These are phyloP conservation scores for Magnolia officinalis DNA, from an alignment of 164 flowering plant species.

Conservation along the genomic window DNA sequence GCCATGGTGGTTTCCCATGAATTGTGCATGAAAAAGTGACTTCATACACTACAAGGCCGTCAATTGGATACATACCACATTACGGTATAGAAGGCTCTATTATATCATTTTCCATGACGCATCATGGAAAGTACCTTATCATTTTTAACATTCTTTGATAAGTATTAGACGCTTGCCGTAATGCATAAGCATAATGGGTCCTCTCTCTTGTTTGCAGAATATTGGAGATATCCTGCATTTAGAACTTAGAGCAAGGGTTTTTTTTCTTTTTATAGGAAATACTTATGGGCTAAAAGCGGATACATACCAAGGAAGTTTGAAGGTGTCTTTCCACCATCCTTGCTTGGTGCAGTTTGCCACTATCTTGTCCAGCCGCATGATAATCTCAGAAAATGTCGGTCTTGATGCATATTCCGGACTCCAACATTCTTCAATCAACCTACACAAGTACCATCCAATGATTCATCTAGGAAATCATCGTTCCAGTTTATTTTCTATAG, in stretches of 20 bases:
- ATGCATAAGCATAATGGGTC: background rate
- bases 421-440: conserved; percentile 97
- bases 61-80: no score
- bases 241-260: background rate
- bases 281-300: background rate
- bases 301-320: conserved; percentile 90
- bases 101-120: no score
- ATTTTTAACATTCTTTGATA: no score
- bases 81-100: no score
- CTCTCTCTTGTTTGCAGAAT: background rate
- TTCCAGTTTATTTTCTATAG: background rate
- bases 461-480: background rate
- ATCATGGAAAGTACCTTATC: no score
- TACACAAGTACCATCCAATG: conserved; percentile 17
- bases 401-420: conserved; percentile 50
- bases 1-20: no score
- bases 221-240: background rate
- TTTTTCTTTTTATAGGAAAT: background rate
- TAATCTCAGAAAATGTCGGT: conserved; percentile 83
- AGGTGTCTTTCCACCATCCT: conserved; percentile 98
- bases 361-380: conserved; percentile 73
- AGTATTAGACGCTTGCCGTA: no score
- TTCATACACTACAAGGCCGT: no score
- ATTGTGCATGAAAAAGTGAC: no score
- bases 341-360: conserved; percentile 65